A percentile compares a stretch with the other conserved stretches of the same genome.
phyloP scores from a whole-genome alignment of 495 filamentous ascomycete genomes.

The Podospora bellae-mahoneyi region DNA sequence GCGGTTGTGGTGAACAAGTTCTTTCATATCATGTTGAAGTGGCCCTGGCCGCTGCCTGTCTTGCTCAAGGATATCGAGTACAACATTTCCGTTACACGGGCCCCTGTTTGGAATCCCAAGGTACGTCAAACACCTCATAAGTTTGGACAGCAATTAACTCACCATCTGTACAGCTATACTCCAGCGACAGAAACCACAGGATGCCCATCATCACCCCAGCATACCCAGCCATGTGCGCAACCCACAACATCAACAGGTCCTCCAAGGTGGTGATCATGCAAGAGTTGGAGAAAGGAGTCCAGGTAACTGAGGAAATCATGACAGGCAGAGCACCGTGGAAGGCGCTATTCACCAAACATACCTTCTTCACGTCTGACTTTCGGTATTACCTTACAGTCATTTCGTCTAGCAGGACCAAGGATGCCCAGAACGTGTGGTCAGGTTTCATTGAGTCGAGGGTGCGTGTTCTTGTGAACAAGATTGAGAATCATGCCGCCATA shows the following conservation, averaged over 20 bases:
- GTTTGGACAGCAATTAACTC: slow-evolving; percentile 32
- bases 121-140: slow-evolving; percentile 42
- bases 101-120: slow-evolving; percentile 92
- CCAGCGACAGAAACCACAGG: slow-evolving; percentile 72
- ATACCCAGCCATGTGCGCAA: slow-evolving; percentile 94
- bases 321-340: slow-evolving; percentile 71
- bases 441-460: slow-evolving; percentile 92
- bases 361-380: slow-evolving; percentile 87
- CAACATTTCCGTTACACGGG: slow-evolving; percentile 59
- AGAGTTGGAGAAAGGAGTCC: slow-evolving; percentile 72
- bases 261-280: slow-evolving; percentile 78
- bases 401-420: slow-evolving; percentile 78
- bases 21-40: slow-evolving; percentile 84
- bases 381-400: slow-evolving; percentile 92
- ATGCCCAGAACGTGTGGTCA: slow-evolving; percentile 81
- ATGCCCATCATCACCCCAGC: slow-evolving; percentile 98
- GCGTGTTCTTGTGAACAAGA: slow-evolving; percentile 71
- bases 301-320: slow-evolving; percentile 79
- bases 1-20: slow-evolving; percentile 86
- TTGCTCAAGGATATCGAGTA: slow-evolving; percentile 86
- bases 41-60: slow-evolving; percentile 92
- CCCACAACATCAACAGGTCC: slow-evolving; percentile 85
- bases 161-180: slow-evolving; percentile 61
- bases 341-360: slow-evolving; percentile 80
- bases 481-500: slow-evolving; percentile 72